Evolutionary conservation across 176 grass and related monocot genomes (phyloP).

Genomic region (Thinopyrum elongatum): DNA sequence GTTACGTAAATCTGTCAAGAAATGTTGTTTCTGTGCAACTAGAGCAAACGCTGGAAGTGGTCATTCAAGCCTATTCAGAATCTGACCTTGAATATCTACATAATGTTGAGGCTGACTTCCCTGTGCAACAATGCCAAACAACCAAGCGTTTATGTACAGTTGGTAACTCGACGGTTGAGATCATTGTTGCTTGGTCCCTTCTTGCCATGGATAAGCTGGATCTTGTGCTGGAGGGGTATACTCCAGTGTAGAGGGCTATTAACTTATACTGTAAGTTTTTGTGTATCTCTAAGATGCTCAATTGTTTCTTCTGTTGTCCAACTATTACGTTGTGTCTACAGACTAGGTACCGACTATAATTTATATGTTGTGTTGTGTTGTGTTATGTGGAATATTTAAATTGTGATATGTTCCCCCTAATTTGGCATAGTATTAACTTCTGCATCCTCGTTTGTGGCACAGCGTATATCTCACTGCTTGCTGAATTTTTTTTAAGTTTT

Average conservation of each 20-base stretch:
- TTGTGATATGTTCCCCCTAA: too few relatives aligned
- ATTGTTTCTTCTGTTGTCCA: too few relatives aligned
- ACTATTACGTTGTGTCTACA: too few relatives aligned
- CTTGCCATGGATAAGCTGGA: neutral
- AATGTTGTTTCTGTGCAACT: neutral
- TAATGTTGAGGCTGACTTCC: neutral
- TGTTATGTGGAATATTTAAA: too few relatives aligned
- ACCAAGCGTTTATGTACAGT: neutral
- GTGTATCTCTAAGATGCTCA: too few relatives aligned
- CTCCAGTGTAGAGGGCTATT: neutral
- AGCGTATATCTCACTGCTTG: too few relatives aligned
- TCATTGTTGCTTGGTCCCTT: neutral
- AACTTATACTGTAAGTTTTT: neutral
- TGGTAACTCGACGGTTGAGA: neutral
- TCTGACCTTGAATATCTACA: too few relatives aligned
- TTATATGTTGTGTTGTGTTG: too few relatives aligned
- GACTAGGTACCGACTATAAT: too few relatives aligned
- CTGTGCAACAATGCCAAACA: neutral
- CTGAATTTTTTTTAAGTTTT: too few relatives aligned
- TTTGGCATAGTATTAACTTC: too few relatives aligned
- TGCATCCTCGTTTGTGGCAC: too few relatives aligned
- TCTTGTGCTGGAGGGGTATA: neutral
- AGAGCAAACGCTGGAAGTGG: neutral
- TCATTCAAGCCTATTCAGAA: neutral
- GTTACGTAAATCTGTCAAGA: neutral